These are phyloP conservation scores for Xerocomellus dryophilus DNA, from an alignment of 768 basidiomycete genomes.

Conservation along the genomic window DNA sequence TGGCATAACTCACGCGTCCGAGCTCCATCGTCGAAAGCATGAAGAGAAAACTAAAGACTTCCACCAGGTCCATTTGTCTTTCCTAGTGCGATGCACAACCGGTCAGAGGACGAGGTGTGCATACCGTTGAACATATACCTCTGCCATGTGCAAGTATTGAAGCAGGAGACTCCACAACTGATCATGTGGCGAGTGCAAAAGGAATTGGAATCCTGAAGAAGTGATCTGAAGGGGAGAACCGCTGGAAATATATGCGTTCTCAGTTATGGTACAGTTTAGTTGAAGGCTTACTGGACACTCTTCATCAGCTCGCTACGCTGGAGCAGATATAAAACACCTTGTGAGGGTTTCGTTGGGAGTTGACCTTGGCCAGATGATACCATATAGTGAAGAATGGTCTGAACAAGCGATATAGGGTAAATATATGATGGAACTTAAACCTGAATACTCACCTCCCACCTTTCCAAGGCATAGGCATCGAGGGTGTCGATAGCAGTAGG, in stretches of 20 bases:
- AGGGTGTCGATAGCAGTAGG: constrained; percentile 56
- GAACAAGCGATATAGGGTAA: background rate
- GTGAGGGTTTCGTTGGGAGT: constrained; percentile 69
- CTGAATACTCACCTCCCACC: constrained; percentile 74
- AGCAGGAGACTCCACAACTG: constrained; percentile 94
- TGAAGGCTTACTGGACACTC: constrained; percentile 51
- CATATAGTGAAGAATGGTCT: constrained; percentile 99
- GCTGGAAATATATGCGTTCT: constrained; percentile 29
- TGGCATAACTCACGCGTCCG: constrained; percentile 58
- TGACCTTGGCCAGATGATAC: constrained; percentile 88
- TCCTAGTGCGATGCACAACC: constrained; percentile 45
- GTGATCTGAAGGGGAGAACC: constrained; percentile 76
- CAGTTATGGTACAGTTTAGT: background rate
- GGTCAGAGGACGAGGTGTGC: constrained; percentile 11
- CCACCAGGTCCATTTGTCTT: constrained; percentile 87
- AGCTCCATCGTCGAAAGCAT: constrained; percentile 97
- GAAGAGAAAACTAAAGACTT: constrained; percentile 91
- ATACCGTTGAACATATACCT: constrained; percentile 51
- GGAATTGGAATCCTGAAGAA: constrained; percentile 92
- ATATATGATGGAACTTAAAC: background rate
- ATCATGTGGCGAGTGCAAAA: constrained; percentile 89
- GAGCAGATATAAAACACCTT: constrained; percentile 80
- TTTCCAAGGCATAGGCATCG: constrained; percentile 78
- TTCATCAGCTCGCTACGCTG: constrained; percentile 86
- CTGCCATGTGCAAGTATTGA: constrained; percentile 83